Percentiles rank a stretch among this genome's conserved stretches.
Conservation (phyloP, 2,329 filamentous ascomycete genomes). For the Cryphonectria japonica region DNA sequence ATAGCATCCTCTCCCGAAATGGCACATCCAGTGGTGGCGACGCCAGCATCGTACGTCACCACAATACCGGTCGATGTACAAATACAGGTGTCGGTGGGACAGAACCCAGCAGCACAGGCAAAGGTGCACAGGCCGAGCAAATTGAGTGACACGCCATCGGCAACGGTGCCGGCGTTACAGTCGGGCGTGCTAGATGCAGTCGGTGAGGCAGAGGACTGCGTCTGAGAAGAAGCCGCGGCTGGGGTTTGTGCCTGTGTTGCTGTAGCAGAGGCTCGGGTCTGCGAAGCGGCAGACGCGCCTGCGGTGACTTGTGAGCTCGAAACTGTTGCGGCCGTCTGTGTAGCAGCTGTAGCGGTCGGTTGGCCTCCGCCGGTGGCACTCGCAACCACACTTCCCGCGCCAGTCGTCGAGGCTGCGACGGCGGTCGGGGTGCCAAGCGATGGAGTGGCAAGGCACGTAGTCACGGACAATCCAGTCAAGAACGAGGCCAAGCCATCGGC, state of each 20-base stretch:
- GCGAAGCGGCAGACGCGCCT: background rate
- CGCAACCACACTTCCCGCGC: conserved; percentile 18
- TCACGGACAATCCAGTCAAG: conserved; percentile 37
- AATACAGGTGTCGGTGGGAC: conserved; percentile 29
- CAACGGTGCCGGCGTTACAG: conserved; percentile 31
- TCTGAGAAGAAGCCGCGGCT: conserved; percentile 27
- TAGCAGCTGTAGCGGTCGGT: conserved; percentile 10
- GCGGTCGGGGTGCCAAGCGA: conserved; percentile 27
- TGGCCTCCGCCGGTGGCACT: background rate
- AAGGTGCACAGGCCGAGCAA: conserved; percentile 31
- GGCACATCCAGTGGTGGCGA: conserved; percentile 40
- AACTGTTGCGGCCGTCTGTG: conserved; percentile 1
- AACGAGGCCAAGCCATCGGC: conserved; percentile 39
- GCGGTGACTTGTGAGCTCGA: conserved; percentile 8
- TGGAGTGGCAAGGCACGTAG: conserved; percentile 34
- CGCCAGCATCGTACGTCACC: conserved; percentile 31
- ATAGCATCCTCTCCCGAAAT: conserved; percentile 38
- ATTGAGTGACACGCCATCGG: conserved; percentile 27
- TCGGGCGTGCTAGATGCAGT: conserved; percentile 1
- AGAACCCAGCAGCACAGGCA: conserved; percentile 31
- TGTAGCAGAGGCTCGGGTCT: background rate
- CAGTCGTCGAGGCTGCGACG: conserved; percentile 34
- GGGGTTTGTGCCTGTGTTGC: conserved; percentile 15
- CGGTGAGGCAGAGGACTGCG: conserved; percentile 20
- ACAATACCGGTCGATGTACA: conserved; percentile 30